A percentile compares a stretch with the other conserved stretches of the same genome.
Conservation (phyloP, 2,329 filamentous ascomycete species). For the Aureobasidium sp. region DNA sequence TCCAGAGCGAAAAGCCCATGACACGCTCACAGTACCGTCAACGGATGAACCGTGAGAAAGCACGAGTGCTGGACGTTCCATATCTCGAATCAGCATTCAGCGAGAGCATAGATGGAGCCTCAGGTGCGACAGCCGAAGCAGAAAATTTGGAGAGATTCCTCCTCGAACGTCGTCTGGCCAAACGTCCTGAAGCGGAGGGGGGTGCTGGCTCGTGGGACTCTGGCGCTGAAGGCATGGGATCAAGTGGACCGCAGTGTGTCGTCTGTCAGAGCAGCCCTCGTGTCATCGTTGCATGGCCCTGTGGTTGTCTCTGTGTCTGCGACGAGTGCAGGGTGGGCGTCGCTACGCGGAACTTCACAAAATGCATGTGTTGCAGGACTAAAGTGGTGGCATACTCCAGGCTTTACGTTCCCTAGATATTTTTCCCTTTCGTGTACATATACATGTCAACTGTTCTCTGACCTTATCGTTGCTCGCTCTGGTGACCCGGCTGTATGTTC, state of each 20-base stretch:
- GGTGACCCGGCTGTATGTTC: not conserved
- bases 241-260: constrained; percentile 75
- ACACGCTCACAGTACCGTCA: constrained; percentile 72
- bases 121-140: constrained; percentile 46
- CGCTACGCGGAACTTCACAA: constrained; percentile 95
- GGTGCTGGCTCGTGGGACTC: constrained; percentile 51
- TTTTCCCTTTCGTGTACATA: not conserved
- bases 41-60: constrained; percentile 59
- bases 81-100: constrained; percentile 28
- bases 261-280: constrained; percentile 83
- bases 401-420: constrained; percentile 65
- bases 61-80: constrained; percentile 48
- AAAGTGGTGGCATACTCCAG: constrained; percentile 84
- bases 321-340: constrained; percentile 91
- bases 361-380: constrained; percentile 86
- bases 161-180: constrained; percentile 41
- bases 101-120: constrained; percentile 29
- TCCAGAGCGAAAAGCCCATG: constrained; percentile 62
- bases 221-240: constrained; percentile 65
- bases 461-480: too few species aligned
- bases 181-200: constrained; percentile 28
- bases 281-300: constrained; percentile 92
- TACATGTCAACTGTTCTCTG: not conserved
- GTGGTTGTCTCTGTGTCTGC: constrained; percentile 85
- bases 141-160: constrained; percentile 52